Percentiles rank a stretch among this genome's conserved stretches.
These are phyloP conservation scores for Didymella exigua DNA, from an alignment of 2,329 filamentous ascomycete genomes.

Conservation along the genomic window DNA sequence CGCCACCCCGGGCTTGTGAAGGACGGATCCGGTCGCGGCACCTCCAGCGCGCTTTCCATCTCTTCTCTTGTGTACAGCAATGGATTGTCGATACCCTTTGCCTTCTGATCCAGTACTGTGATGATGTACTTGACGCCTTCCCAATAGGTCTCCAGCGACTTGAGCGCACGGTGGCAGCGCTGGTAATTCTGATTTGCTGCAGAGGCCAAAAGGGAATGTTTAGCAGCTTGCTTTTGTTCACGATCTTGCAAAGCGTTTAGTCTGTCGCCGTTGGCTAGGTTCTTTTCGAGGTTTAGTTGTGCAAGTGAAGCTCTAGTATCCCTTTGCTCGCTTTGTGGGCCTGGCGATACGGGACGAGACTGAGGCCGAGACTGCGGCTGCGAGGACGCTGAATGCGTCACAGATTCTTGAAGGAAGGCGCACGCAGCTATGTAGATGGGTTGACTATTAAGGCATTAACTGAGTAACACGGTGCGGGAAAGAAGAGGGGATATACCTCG, in stretches of 20 bases:
- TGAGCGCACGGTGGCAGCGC: slow-evolving; percentile 80
- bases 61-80: slow-evolving; percentile 71
- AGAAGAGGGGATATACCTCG: slow-evolving; percentile 48
- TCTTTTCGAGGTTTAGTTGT: slow-evolving; percentile 7
- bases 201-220: slow-evolving; percentile 77
- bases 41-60: slow-evolving; percentile 71
- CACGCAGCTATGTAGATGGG: slow-evolving; percentile 92
- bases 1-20: slow-evolving; percentile 60
- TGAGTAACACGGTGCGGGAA: not conserved
- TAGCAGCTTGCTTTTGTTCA: slow-evolving; percentile 57
- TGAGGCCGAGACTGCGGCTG: slow-evolving; percentile 66
- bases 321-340: slow-evolving; percentile 1
- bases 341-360: slow-evolving; percentile 11
- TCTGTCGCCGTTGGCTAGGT: slow-evolving; percentile 21
- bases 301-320: not conserved
- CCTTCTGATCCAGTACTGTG: slow-evolving; percentile 83
- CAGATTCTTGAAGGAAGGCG: slow-evolving; percentile 84
- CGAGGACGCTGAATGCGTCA: slow-evolving; percentile 68
- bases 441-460: slow-evolving; percentile 60
- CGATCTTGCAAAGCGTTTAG: slow-evolving; percentile 24
- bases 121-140: slow-evolving; percentile 85
- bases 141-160: slow-evolving; percentile 84
- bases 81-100: slow-evolving; percentile 83
- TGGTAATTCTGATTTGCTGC: slow-evolving; percentile 88
- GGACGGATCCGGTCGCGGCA: slow-evolving; percentile 56